phyloP scores from a whole-genome alignment of 176 grass and related monocot species.

The Musa schizocarpa region DNA sequence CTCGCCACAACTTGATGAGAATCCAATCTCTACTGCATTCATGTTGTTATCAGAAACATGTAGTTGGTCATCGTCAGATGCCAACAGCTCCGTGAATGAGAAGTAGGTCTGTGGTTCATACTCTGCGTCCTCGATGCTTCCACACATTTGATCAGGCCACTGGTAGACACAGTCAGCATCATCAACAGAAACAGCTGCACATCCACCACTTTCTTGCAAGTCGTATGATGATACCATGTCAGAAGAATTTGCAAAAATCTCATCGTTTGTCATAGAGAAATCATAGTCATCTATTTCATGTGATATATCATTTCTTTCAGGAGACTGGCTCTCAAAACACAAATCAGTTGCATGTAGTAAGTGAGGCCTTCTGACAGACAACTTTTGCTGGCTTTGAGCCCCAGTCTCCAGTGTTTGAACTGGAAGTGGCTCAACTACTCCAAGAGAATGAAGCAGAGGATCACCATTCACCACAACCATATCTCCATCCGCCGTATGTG shows the following conservation, averaged over 20 bases:
- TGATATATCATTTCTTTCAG: conserved; percentile 13
- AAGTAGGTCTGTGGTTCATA: conserved; percentile 72
- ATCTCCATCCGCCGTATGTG: conserved; percentile 8
- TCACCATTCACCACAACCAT: conserved; percentile 28
- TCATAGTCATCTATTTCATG: conserved; percentile 25
- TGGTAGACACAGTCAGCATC: conserved; percentile 25
- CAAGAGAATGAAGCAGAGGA: conserved; percentile 46
- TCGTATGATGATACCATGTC: conserved; percentile 32
- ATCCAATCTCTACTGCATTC: conserved; percentile 21
- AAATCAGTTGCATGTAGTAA: conserved; percentile 35
- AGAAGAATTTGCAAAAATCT: conserved; percentile 31
- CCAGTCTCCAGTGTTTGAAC: conserved; percentile 27
- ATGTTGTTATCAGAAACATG: conserved; percentile 36
- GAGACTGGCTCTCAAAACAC: conserved; percentile 19
- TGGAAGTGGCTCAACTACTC: conserved; percentile 36
- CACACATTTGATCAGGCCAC: conserved; percentile 30
- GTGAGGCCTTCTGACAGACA: conserved; percentile 58
- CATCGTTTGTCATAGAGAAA: conserved; percentile 25
- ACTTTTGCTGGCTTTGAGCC: conserved; percentile 48
- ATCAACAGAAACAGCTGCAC: conserved; percentile 14
- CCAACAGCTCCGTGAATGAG: conserved; percentile 65
- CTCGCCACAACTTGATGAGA: conserved; percentile 23
- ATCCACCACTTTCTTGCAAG: conserved; percentile 38
- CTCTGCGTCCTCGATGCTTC: conserved; percentile 27
- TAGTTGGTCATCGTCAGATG: conserved; percentile 45